Evolutionary conservation across 108 stramenopile species (phyloP).

Genomic region (Schizochytrium sp.): DNA sequence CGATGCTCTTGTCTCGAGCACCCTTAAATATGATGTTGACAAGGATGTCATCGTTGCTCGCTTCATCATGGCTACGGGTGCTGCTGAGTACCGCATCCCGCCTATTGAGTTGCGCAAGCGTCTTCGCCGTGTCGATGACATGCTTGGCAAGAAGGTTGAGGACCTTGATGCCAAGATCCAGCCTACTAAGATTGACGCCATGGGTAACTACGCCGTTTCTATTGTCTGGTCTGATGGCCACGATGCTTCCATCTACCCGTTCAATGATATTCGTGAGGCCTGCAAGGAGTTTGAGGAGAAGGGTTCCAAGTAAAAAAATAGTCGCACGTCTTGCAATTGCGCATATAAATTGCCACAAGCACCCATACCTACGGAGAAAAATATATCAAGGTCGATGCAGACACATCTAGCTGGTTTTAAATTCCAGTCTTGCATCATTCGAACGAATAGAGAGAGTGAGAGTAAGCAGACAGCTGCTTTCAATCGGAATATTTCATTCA

Average conservation of each 20-base stretch:
- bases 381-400: too few relatives aligned
- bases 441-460: too few relatives aligned
- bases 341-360: too few relatives aligned
- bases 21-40: conserved; percentile 9
- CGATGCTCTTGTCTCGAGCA: not conserved
- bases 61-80: not conserved
- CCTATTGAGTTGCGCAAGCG: conserved; percentile 21
- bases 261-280: conserved; percentile 28
- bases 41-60: conserved; percentile 27
- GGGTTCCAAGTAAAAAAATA: not conserved
- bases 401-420: too few relatives aligned
- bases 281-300: conserved; percentile 10
- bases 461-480: too few relatives aligned
- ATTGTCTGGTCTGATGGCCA: conserved; percentile 77
- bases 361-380: too few relatives aligned
- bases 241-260: conserved; percentile 59
- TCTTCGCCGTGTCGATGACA: conserved; percentile 55
- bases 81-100: conserved; percentile 25
- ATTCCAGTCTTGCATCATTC: too few relatives aligned
- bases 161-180: conserved; percentile 36
- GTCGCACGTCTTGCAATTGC: too few relatives aligned
- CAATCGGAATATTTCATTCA: too few relatives aligned
- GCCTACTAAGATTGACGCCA: conserved; percentile 67
- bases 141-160: conserved; percentile 50
- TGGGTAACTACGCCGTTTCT: conserved; percentile 75